Evolutionary conservation across 2,329 filamentous ascomycete genomes (phyloP), one percentile per base, ranked within the genome.

Genomic region (Diaporthe citriasiana): DNA sequence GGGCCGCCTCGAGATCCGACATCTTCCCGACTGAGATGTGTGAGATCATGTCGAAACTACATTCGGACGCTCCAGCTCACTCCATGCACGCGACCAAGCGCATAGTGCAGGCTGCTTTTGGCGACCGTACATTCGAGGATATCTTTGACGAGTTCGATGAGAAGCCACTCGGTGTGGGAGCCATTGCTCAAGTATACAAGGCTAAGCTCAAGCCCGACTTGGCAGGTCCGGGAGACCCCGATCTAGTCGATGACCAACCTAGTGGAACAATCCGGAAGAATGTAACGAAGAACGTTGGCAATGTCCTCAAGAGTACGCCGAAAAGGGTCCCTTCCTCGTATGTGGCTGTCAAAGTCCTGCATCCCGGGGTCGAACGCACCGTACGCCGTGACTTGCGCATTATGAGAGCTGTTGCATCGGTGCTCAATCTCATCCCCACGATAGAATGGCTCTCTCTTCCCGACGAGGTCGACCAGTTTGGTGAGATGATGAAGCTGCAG

Each of bases 401-500:
- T 79, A 99, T 99, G 97, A 88, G 87, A 12, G 95, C 97, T 84
- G 98, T 99, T 80, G 97, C 97, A 22, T 88, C 90, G 0, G 80
- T 93, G 8, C 92, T 99, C 78, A 97, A 98, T 82, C 85, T 89
- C 2, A 93, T 99, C 42, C 97, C 97, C 0, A 98, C 95, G 0
- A 97, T 99, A 80, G 95, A 98, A 83, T 99, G 97, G 97, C 88
- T 99, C 8, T 98, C 96, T 0, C 90, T 99, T 12, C 97, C 97
- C 0, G 96, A 98, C 78, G 97, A 99, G 82, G 97, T 98, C 4
- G 85, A 88, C 19, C 95, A 98, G 80, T 99, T 99, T 80, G 96
- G 95, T 33, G 94, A 97, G 81, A 99, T 99, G 97, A 99, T 99
- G 97, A 93, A 93, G 79, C 87, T 98, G n/a, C 97, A 99, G 82